Evolutionary conservation across 1,284 basidiomycete genomes (phyloP).

Genomic region (Acaromyces ingoldii): DNA sequence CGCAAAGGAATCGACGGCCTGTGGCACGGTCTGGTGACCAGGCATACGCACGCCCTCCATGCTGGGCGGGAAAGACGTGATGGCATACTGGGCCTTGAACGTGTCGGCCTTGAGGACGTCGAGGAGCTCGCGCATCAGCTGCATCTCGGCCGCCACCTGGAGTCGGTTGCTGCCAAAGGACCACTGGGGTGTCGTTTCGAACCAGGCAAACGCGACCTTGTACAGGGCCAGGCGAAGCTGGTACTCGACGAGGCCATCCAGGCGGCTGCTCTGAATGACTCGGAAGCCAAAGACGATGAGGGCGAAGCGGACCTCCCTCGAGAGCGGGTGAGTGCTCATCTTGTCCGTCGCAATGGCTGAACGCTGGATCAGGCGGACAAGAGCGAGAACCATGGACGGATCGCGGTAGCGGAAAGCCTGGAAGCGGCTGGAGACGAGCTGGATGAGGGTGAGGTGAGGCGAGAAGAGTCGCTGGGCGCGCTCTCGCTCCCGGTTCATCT

Average conservation of each 20-base stretch:
- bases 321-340: conserved; percentile 81
- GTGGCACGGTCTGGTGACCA: conserved; percentile 25
- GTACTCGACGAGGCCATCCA: conserved; percentile 79
- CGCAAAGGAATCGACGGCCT: conserved; percentile 18
- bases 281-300: conserved; percentile 91
- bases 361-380: conserved; percentile 76
- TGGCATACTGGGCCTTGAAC: conserved; percentile 56
- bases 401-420: conserved; percentile 87
- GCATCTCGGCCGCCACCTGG: conserved; percentile 82
- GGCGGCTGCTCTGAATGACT: conserved; percentile 75
- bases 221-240: conserved; percentile 73
- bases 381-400: conserved; percentile 75
- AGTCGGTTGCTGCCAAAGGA: conserved; percentile 86
- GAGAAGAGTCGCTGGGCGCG: conserved; percentile 64
- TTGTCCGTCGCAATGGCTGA: conserved; percentile 24
- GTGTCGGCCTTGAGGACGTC: conserved; percentile 70
- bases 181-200: conserved; percentile 63
- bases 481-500: conserved; percentile 68
- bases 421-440: conserved; percentile 85
- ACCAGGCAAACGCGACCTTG: conserved; percentile 81
- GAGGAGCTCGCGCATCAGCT: conserved; percentile 76
- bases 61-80: conserved; percentile 31
- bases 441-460: conserved; percentile 78
- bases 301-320: conserved; percentile 81
- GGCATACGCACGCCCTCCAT: conserved; percentile 23